Evolutionary conservation across 1,284 basidiomycete genomes (phyloP).

Genomic region (Pisolithus thermaeus): DNA sequence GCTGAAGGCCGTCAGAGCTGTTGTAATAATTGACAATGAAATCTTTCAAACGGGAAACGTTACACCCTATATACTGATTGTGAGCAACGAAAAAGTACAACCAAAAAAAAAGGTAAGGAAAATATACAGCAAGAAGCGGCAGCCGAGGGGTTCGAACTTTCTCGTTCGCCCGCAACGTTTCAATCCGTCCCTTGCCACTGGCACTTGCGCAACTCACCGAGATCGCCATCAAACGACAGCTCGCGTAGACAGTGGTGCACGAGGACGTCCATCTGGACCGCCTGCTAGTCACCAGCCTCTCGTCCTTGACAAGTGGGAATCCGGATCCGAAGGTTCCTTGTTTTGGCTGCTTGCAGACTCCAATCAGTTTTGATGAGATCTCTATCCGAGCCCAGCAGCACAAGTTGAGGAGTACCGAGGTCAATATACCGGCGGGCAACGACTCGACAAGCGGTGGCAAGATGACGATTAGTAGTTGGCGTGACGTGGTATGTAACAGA

Average conservation of each 20-base stretch:
- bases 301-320: too few relatives aligned
- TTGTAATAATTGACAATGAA: constrained; percentile 65
- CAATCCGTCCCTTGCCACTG: background rate
- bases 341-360: too few relatives aligned
- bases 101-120: constrained; percentile 9
- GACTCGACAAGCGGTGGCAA: too few relatives aligned
- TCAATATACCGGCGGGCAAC: too few relatives aligned
- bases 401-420: too few relatives aligned
- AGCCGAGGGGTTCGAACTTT: constrained; percentile 41
- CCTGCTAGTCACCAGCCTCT: too few relatives aligned
- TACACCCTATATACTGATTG: constrained; percentile 47
- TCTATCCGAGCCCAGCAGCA: too few relatives aligned
- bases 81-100: constrained; percentile 2
- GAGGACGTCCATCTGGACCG: constrained; percentile 62
- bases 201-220: constrained; percentile 44
- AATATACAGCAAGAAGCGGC: constrained; percentile 17
- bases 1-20: constrained; percentile 34
- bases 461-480: background rate
- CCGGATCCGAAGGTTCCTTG: too few relatives aligned
- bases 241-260: constrained; percentile 70
- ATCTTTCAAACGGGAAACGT: constrained; percentile 59
- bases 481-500: background rate
- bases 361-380: background rate
- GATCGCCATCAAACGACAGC: constrained; percentile 78
- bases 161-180: background rate